These are phyloP conservation scores for Lipomyces yamanashiensis DNA, from an alignment of 805 yeast genomes.

Conservation along the genomic window DNA sequence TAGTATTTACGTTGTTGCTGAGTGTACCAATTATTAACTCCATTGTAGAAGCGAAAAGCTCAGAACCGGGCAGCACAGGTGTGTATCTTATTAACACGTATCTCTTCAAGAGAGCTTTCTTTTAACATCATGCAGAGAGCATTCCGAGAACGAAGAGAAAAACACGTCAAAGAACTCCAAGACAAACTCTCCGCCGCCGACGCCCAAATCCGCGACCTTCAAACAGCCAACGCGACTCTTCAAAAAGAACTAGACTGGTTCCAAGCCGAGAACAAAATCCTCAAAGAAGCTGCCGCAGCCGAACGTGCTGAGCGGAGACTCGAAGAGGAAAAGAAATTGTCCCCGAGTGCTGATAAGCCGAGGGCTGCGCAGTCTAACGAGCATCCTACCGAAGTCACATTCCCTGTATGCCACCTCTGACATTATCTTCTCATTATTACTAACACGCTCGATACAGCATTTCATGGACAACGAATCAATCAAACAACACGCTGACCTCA, in stretches of 20 bases:
- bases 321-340: background rate
- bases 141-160: conserved; percentile 32
- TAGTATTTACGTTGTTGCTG: background rate
- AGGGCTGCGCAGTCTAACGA: background rate
- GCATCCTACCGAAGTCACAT: conserved; percentile 12
- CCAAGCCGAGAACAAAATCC: conserved; percentile 21
- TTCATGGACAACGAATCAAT: conserved; percentile 5
- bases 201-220: background rate
- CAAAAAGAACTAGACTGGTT: conserved; percentile 23
- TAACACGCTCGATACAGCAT: background rate
- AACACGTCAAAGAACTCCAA: conserved; percentile 25
- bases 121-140: conserved; percentile 16
- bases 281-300: conserved; percentile 13
- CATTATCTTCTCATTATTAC: background rate
- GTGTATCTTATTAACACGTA: background rate
- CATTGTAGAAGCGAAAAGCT: conserved; percentile 50
- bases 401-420: conserved; percentile 11
- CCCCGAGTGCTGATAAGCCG: background rate
- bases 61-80: conserved; percentile 34
- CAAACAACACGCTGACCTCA: conserved; percentile 2
- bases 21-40: background rate
- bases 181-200: conserved; percentile 14
- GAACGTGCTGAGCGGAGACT: background rate
- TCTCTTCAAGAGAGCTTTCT: background rate
- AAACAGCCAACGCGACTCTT: conserved; percentile 16